A percentile compares a stretch with the other conserved stretches of the same genome.
Conservation (phyloP, 768 basidiomycete species). For the Kwoniella pini region DNA sequence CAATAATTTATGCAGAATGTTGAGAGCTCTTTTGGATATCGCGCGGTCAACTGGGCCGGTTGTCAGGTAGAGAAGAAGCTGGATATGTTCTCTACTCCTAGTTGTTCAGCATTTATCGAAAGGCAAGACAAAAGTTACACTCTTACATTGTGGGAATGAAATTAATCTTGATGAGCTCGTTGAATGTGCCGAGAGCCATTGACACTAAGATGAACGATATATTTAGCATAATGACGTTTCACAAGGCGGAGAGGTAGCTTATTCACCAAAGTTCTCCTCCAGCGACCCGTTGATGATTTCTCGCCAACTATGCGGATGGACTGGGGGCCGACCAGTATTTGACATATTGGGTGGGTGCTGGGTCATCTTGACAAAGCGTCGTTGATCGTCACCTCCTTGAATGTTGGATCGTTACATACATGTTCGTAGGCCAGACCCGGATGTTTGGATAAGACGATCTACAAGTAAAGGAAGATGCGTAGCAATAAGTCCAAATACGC, state of each 20-base stretch:
- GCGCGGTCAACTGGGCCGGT: conserved; percentile 10
- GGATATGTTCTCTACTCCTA: conserved; percentile 29
- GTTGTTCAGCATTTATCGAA: too few relatives aligned
- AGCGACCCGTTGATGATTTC: conserved; percentile 26
- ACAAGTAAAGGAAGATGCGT: too few relatives aligned
- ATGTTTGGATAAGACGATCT: too few relatives aligned
- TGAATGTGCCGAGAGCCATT: conserved; percentile 18
- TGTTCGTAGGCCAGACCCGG: too few relatives aligned
- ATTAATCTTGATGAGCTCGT: conserved; percentile 9
- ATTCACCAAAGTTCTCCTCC: conserved; percentile 29
- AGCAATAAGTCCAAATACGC: too few relatives aligned
- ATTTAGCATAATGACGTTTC: too few relatives aligned
- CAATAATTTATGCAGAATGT: conserved; percentile 10
- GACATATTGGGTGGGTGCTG: not conserved
- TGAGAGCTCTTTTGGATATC: conserved; percentile 5
- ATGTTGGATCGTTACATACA: too few relatives aligned
- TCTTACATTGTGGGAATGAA: conserved; percentile 25
- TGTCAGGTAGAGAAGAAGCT: conserved; percentile 29
- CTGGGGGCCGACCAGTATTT: not conserved
- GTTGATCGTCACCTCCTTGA: too few relatives aligned
- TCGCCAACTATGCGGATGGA: conserved; percentile 20
- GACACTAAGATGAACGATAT: conserved; percentile 5
- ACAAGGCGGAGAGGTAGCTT: too few relatives aligned
- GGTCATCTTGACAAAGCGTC: not conserved
- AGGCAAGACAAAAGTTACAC: not conserved